These are phyloP conservation scores for Polychaeton citri DNA, from an alignment of 2,329 filamentous ascomycete species.

Conservation along the genomic window DNA sequence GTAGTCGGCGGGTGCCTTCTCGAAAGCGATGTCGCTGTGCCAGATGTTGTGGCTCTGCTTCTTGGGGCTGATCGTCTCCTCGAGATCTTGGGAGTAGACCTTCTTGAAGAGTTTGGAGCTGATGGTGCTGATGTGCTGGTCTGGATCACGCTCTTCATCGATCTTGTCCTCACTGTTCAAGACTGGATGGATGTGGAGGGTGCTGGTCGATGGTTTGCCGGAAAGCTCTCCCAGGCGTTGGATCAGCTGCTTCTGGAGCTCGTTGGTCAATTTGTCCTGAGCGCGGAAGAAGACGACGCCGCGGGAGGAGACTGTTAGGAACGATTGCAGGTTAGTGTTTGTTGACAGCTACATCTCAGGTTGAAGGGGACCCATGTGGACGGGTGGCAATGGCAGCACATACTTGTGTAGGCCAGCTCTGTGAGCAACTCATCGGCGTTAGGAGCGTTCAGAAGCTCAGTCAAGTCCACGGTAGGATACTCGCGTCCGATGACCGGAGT, in stretches of 20 bases:
- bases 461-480: constrained; percentile 7
- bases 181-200: constrained; percentile 47
- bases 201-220: constrained; percentile 42
- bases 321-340: constrained; percentile 1
- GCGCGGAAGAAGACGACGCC: constrained; percentile 16
- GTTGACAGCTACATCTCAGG: no score
- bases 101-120: constrained; percentile 23
- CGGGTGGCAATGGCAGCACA: not conserved
- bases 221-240: constrained; percentile 44
- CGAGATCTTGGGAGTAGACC: constrained; percentile 28
- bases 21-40: constrained; percentile 32
- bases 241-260: constrained; percentile 39
- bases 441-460: constrained; percentile 8
- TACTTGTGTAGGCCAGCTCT: constrained; percentile 7
- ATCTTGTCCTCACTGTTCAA: constrained; percentile 27
- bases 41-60: constrained; percentile 35
- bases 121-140: constrained; percentile 27
- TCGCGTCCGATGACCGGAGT: constrained; percentile 13
- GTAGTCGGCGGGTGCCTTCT: constrained; percentile 24
- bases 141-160: constrained; percentile 15
- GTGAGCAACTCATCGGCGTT: constrained; percentile 9
- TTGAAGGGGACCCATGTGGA: no score
- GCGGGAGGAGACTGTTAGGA: constrained; percentile 8
- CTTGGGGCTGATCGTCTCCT: constrained; percentile 27
- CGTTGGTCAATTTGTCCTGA: constrained; percentile 29